phyloP scores from a whole-genome alignment of 129 eudicot species.

The Centrapalus pauciflorus region DNA sequence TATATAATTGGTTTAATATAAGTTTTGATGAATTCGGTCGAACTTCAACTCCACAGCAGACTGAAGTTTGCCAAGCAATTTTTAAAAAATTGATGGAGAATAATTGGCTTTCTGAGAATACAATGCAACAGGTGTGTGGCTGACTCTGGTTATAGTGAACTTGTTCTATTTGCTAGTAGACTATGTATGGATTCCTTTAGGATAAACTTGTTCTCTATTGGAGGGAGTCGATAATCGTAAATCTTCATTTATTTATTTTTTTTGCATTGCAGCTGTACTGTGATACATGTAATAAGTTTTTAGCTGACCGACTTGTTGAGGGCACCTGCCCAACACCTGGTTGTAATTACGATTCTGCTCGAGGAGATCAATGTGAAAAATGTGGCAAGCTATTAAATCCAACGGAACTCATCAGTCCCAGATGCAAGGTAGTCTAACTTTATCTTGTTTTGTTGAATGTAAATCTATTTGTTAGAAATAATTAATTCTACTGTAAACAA shows the following conservation, averaged over 20 bases:
- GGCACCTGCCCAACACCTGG: conserved; percentile 87
- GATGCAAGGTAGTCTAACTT: conserved; percentile 63
- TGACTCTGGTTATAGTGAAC: neutral
- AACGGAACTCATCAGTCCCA: conserved; percentile 73
- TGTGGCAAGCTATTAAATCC: conserved; percentile 92
- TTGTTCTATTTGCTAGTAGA: neutral
- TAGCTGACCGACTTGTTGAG: conserved; percentile 93
- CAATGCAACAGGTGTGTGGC: conserved; percentile 84
- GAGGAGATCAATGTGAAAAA: conserved; percentile 97
- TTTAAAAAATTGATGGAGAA: conserved; percentile 73
- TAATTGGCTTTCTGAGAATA: conserved; percentile 82
- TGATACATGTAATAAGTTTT: conserved; percentile 74
- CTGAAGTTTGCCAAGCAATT: conserved; percentile 90
- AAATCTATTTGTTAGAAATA: neutral
- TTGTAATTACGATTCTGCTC: conserved; percentile 90
- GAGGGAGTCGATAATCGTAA: neutral
- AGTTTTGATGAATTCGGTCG: conserved; percentile 91
- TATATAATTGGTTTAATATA: conserved; percentile 84
- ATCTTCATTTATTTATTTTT: too few relatives aligned
- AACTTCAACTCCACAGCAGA: conserved; percentile 86
- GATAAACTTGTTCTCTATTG: too few relatives aligned
- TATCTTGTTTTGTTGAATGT: neutral
- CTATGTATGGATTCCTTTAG: neutral
- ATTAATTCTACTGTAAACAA: neutral
- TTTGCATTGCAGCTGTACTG: conserved; percentile 72